phyloP scores from a whole-genome alignment of 805 yeast species.

The Metschnikowia continentalis region DNA sequence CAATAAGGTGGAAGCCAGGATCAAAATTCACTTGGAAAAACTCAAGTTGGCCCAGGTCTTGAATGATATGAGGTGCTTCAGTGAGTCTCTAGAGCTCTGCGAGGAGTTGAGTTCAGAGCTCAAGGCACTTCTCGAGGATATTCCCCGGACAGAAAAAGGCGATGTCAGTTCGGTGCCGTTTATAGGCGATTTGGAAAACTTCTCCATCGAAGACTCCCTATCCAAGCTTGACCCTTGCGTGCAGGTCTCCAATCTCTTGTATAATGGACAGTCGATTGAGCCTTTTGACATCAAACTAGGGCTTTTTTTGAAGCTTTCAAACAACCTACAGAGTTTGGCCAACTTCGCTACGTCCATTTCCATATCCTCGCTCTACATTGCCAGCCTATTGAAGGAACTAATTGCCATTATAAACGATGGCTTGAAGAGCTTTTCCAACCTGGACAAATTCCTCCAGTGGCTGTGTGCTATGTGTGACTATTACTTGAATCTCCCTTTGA shows the following conservation, averaged over 20 bases:
- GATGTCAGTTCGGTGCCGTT: slow-evolving; percentile 1
- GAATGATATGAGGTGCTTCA: slow-evolving; percentile 52
- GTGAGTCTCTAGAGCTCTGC: slow-evolving; percentile 56
- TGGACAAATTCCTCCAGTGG: slow-evolving; percentile 34
- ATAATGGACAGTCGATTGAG: slow-evolving; percentile 8
- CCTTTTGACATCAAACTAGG: slow-evolving; percentile 11
- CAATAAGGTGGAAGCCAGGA: slow-evolving; percentile 18
- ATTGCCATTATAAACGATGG: slow-evolving; percentile 40
- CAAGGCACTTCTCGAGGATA: slow-evolving; percentile 5
- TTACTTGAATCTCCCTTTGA: slow-evolving; percentile 27
- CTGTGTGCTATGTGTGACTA: slow-evolving; percentile 37
- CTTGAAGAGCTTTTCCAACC: slow-evolving; percentile 17
- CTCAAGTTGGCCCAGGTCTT: slow-evolving; percentile 51
- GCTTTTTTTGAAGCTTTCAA: slow-evolving; percentile 35
- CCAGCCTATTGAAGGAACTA: slow-evolving; percentile 36
- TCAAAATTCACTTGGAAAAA: slow-evolving; percentile 34
- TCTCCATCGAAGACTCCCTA: slow-evolving; percentile 8
- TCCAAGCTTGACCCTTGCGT: slow-evolving; percentile 5
- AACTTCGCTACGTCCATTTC: slow-evolving; percentile 36
- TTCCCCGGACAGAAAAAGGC: background rate
- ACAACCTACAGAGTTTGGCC: slow-evolving; percentile 35
- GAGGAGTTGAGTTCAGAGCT: slow-evolving; percentile 38
- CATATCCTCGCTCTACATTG: slow-evolving; percentile 37
- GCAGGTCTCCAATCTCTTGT: slow-evolving; percentile 6
- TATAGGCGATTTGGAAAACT: slow-evolving; percentile 4